phyloP scores from a whole-genome alignment of 2,329 filamentous ascomycete genomes.

The Paracorniculantispora psalliotae region DNA sequence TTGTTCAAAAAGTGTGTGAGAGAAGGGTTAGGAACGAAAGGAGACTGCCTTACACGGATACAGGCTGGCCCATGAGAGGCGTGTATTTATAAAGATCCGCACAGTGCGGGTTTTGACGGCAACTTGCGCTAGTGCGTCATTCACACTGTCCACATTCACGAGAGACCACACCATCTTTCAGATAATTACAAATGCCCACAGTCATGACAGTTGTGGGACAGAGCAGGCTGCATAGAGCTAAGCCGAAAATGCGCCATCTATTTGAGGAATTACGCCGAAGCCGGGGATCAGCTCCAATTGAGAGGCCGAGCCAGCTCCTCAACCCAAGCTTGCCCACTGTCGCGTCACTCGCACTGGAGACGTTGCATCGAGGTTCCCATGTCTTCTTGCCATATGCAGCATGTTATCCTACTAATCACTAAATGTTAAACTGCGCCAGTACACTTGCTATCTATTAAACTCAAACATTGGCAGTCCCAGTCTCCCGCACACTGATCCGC shows the following conservation, averaged over 20 bases:
- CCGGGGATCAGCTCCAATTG: background rate
- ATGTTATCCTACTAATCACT: constrained; percentile 9
- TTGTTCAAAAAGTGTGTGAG: background rate
- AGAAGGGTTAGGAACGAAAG: background rate
- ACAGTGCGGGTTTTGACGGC: background rate
- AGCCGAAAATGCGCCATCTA: background rate
- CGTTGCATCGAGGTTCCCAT: background rate
- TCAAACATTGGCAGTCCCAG: background rate
- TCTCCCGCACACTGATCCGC: background rate
- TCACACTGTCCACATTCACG: background rate
- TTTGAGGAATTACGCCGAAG: background rate
- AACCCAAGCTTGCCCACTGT: background rate
- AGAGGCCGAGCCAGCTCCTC: background rate
- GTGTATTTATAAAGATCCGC: background rate
- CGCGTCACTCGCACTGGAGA: background rate
- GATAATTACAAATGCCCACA: background rate
- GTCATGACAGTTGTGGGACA: background rate
- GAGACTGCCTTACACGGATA: constrained; percentile 4
- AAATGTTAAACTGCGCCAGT: background rate
- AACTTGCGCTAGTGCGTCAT: background rate
- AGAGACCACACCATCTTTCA: background rate
- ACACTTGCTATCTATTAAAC: constrained; percentile 5
- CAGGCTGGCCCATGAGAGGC: background rate
- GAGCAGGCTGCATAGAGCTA: background rate
- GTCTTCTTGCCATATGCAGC: background rate